Conservation (phyloP, 176 grass and related monocot genomes). For the Oryza coarctata region DNA sequence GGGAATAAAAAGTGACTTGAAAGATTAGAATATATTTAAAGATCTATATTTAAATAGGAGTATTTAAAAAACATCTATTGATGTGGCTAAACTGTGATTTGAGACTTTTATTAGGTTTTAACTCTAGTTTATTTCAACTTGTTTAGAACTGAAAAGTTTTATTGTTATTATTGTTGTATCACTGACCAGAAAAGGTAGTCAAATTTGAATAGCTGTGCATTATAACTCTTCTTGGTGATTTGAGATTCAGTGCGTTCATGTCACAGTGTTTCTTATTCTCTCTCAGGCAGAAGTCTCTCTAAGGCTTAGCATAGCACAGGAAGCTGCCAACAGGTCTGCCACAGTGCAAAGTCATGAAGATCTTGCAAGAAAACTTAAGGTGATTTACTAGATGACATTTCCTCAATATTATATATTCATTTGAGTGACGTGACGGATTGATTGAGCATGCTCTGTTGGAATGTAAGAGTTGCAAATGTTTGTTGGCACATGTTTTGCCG, state of each 20-base stretch:
- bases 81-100: too few species aligned
- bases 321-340: constrained; percentile 58
- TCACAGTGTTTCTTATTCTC: constrained; percentile 36
- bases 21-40: too few species aligned
- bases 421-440: constrained; percentile 19
- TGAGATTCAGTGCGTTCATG: constrained; percentile 8
- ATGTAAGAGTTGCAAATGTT: not conserved
- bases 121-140: too few species aligned
- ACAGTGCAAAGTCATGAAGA: constrained; percentile 78
- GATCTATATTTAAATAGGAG: too few species aligned
- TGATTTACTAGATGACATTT: constrained; percentile 29
- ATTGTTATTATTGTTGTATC: too few species aligned
- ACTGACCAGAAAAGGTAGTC: not conserved
- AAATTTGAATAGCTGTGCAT: constrained; percentile 5
- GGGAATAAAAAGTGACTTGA: too few species aligned
- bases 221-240: not conserved
- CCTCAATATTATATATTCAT: not conserved
- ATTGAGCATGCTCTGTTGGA: not conserved
- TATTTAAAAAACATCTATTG: too few species aligned
- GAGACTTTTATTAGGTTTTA: too few species aligned
- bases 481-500: not conserved
- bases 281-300: constrained; percentile 87
- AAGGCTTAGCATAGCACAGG: constrained; percentile 80
- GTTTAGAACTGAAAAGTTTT: too few species aligned
- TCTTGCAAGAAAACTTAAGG: constrained; percentile 95